Evolutionary conservation across 768 basidiomycete genomes (phyloP).

Genomic region (Macrocybe gigantea): DNA sequence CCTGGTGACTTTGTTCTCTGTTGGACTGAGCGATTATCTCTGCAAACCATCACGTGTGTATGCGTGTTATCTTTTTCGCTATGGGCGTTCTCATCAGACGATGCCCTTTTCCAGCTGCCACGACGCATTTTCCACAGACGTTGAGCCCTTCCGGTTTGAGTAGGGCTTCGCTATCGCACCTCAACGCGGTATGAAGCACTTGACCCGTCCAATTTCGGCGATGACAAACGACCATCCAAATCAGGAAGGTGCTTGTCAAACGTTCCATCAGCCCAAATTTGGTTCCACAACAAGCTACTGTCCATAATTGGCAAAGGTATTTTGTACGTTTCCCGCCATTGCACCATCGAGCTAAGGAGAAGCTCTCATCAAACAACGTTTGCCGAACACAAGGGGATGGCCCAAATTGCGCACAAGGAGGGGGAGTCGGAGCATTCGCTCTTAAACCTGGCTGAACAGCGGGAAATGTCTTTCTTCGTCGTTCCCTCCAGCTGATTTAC

Average conservation of each 20-base stretch:
- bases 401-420: constrained; percentile 35
- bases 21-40: no score
- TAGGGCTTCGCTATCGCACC: constrained; percentile 27
- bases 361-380: neutral
- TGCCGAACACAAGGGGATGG: constrained; percentile 35
- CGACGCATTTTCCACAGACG: no score
- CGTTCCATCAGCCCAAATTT: neutral
- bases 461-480: constrained; percentile 5
- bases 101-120: no score
- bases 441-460: constrained; percentile 23
- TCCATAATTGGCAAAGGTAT: no score
- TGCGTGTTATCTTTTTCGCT: no score
- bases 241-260: constrained; percentile 6
- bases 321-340: neutral
- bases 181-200: constrained; percentile 16
- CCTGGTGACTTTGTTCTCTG: no score
- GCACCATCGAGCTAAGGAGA: no score
- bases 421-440: constrained; percentile 26
- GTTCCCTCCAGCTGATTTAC: constrained; percentile 23
- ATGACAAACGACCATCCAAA: constrained; percentile 21
- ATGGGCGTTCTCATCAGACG: no score
- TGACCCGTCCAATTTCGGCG: constrained; percentile 8
- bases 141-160: constrained; percentile 7
- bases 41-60: no score
- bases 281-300: no score